phyloP scores from a whole-genome alignment of 805 yeast species.

The Yamadazyma nakazawae region DNA sequence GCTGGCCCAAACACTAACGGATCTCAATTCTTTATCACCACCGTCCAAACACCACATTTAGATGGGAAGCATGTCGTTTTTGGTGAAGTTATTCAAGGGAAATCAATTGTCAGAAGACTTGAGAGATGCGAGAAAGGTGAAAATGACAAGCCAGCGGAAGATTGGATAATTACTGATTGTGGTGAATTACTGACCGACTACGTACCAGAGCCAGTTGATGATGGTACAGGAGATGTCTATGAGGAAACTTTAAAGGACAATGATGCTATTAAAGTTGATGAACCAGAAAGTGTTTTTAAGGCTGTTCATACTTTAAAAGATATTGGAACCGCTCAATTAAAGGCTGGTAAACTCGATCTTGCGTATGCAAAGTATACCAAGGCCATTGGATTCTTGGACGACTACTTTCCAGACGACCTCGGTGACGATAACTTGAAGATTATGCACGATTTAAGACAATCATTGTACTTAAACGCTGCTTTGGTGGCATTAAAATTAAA shows the following conservation, averaged over 20 bases:
- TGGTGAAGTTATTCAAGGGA: slow-evolving; percentile 82
- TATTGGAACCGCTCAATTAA: slow-evolving; percentile 74
- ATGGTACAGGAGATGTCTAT: slow-evolving; percentile 81
- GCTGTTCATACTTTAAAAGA: slow-evolving; percentile 67
- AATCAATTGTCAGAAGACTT: slow-evolving; percentile 70
- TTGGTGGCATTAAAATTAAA: slow-evolving; percentile 66
- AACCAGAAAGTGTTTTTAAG: slow-evolving; percentile 62
- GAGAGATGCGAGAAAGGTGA: slow-evolving; percentile 67
- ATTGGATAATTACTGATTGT: slow-evolving; percentile 71
- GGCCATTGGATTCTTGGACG: slow-evolving; percentile 65
- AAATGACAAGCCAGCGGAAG: slow-evolving; percentile 67
- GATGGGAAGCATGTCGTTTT: slow-evolving; percentile 96
- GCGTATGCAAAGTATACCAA: slow-evolving; percentile 72
- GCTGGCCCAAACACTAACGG: slow-evolving; percentile 96
- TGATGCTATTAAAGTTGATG: slow-evolving; percentile 53
- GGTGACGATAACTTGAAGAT: slow-evolving; percentile 49
- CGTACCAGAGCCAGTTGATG: slow-evolving; percentile 53
- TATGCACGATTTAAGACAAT: slow-evolving; percentile 53
- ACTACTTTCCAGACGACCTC: slow-evolving; percentile 71
- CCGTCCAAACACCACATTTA: slow-evolving; percentile 89
- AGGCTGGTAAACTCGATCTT: slow-evolving; percentile 52
- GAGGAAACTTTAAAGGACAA: slow-evolving; percentile 78
- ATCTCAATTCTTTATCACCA: slow-evolving; percentile 91
- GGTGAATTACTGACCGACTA: slow-evolving; percentile 71
- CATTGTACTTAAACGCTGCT: slow-evolving; percentile 70